phyloP scores from a whole-genome alignment of 2,329 filamentous ascomycete genomes.

The Diplodia intermedia region DNA sequence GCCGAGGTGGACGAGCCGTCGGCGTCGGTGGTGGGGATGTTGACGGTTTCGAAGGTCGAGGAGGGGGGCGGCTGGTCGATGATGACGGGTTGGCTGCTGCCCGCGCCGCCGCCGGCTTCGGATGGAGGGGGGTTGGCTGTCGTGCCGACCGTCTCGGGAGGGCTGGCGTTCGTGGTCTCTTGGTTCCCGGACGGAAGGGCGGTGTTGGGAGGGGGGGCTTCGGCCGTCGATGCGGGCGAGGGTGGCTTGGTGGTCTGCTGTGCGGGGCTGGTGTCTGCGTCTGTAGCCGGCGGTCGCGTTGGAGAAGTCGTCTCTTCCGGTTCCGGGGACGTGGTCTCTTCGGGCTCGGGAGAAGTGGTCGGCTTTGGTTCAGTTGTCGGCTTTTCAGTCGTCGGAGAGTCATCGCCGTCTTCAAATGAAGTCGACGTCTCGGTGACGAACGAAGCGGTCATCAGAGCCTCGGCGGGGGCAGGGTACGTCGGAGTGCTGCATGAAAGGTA shows the following conservation, averaged over 20 bases:
- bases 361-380: neutral
- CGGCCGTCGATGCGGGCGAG: neutral
- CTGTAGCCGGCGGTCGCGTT: neutral
- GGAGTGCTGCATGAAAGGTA: constrained; percentile 15
- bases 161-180: neutral
- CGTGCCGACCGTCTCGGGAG: neutral
- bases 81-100: neutral
- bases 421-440: constrained; percentile 7
- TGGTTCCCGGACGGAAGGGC: neutral
- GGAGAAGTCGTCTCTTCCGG: constrained; percentile 1
- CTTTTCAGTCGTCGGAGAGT: neutral
- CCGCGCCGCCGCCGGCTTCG: neutral
- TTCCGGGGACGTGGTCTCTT: neutral
- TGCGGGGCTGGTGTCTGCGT: neutral
- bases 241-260: neutral
- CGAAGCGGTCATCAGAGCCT: neutral
- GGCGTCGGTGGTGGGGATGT: constrained; percentile 4
- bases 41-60: constrained; percentile 3
- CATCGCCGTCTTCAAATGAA: constrained; percentile 6
- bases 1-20: constrained; percentile 5
- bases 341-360: neutral
- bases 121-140: neutral
- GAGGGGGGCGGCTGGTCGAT: neutral
- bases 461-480: neutral
- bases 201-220: neutral